A percentile compares a stretch with the other conserved stretches of the same genome.
Evolutionary conservation across 192 early-diverging fungal species (phyloP).

Genomic region (Backusella parvicylindrica): DNA sequence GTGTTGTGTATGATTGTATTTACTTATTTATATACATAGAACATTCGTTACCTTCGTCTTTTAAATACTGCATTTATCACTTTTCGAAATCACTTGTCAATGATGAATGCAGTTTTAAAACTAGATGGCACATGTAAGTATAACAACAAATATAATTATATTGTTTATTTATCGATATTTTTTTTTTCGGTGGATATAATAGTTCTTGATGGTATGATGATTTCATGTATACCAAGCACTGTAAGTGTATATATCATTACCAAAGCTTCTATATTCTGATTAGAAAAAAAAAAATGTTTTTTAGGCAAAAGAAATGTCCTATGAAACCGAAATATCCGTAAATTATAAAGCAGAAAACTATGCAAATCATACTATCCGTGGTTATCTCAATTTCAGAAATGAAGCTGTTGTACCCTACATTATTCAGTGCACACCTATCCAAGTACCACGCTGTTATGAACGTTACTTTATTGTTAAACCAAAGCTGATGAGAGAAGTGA

Average conservation of each 20-base stretch:
- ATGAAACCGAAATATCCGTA: neutral
- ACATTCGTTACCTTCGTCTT: neutral
- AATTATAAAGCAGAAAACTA: neutral
- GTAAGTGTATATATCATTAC: neutral
- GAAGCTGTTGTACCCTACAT: neutral
- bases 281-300: neutral
- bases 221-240: neutral
- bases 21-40: neutral
- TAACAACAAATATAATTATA: neutral
- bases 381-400: neutral
- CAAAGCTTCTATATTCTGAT: neutral
- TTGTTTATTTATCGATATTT: neutral
- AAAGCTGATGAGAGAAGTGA: neutral
- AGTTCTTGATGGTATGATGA: neutral
- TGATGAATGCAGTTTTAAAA: neutral
- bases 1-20: neutral
- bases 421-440: too few species aligned
- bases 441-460: neutral
- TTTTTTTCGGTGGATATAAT: neutral
- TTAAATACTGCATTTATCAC: neutral
- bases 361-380: neutral
- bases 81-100: neutral
- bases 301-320: neutral
- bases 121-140: neutral
- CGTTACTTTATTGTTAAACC: slow-evolving; percentile 1